Base-by-base conservation (phyloP, 257 asterid species). In the Nicotiana obtusifolia region DNA sequence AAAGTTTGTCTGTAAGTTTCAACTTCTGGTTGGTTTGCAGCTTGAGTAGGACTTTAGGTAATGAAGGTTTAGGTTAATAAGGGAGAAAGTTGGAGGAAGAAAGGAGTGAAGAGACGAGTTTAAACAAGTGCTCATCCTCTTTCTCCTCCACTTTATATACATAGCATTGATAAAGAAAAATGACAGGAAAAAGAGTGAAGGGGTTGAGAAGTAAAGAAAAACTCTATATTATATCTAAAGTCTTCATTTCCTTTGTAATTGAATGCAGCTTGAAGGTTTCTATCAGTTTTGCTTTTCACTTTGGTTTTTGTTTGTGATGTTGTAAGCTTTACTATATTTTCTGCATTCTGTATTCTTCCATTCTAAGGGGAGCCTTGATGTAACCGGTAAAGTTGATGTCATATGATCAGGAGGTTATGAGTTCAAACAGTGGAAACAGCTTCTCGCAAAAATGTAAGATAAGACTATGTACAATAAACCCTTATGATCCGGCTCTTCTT, bases 71-170 rank as follows among this genome's bases (percentile, higher is more conserved):
- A 86, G 89, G 85, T 77, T 83, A 78, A 86, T 87, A 89, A 86
- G 86, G 92, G 91, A 87, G 53, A 85, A 83, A 78, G 89, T 83
- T 62, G 33, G 93, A 97, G 60, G 90, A 81, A 86, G 95, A 91
- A 92, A 92, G 92, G 95, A 88, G 97, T 71, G 97, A 92, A 86
- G 97, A 86, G 95, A 91, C 87, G 49, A 85, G 81, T 85, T 79
- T 78, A 87, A 37, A 81, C 59, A 66, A 69, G 81, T 73, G 84
- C 84, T 82, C 84, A 82, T 82, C 84, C 99, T 95, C 97, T 91
- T 92, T 94, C 98, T 90, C 90, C 87, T 90, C 92, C 85, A 57
- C 87, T 85, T 88, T 89, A 81, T 82, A 78, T 57, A 88, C 86
- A 73, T 81, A 81, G 87, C n/a, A 77, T 82, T 82, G 78, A 85